Evolutionary conservation across 2,329 filamentous ascomycete species (phyloP).

Genomic region (Trichoderma sp.): DNA sequence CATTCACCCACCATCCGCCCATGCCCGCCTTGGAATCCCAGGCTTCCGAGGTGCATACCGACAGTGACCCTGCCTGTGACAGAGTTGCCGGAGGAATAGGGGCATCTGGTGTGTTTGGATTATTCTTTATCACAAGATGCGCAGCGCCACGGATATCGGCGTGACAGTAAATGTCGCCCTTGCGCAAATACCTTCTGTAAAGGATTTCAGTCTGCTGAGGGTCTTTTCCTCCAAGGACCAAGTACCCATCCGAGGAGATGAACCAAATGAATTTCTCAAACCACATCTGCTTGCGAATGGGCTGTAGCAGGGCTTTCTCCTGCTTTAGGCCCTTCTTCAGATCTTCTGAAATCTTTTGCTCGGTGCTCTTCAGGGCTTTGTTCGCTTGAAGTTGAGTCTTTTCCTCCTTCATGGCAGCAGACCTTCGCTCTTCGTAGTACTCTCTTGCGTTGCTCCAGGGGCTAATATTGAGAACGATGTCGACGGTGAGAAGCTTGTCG

Average conservation of each 20-base stretch:
- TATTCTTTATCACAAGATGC: slow-evolving; percentile 89
- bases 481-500: slow-evolving; percentile 66
- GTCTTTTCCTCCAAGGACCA: slow-evolving; percentile 88
- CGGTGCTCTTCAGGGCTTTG: slow-evolving; percentile 83
- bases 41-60: slow-evolving; percentile 81
- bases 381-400: slow-evolving; percentile 81
- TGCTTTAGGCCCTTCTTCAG: slow-evolving; percentile 87
- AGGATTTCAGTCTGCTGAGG: slow-evolving; percentile 86
- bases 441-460: slow-evolving; percentile 88
- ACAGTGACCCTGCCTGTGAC: slow-evolving; percentile 82
- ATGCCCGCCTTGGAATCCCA: slow-evolving; percentile 98
- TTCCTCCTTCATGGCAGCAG: slow-evolving; percentile 81
- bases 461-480: slow-evolving; percentile 79
- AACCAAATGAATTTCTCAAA: slow-evolving; percentile 98
- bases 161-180: slow-evolving; percentile 89
- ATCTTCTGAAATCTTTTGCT: slow-evolving; percentile 83
- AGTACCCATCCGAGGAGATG: slow-evolving; percentile 90
- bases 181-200: slow-evolving; percentile 83
- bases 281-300: slow-evolving; percentile 83
- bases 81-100: slow-evolving; percentile 91
- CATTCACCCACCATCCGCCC: slow-evolving; percentile 93
- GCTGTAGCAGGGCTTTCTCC: slow-evolving; percentile 84
- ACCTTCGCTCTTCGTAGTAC: slow-evolving; percentile 88
- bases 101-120: slow-evolving; percentile 71
- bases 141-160: slow-evolving; percentile 84